Conservation (phyloP, 139 green algal species). For the Tetradesmus lagerheimii region DNA sequence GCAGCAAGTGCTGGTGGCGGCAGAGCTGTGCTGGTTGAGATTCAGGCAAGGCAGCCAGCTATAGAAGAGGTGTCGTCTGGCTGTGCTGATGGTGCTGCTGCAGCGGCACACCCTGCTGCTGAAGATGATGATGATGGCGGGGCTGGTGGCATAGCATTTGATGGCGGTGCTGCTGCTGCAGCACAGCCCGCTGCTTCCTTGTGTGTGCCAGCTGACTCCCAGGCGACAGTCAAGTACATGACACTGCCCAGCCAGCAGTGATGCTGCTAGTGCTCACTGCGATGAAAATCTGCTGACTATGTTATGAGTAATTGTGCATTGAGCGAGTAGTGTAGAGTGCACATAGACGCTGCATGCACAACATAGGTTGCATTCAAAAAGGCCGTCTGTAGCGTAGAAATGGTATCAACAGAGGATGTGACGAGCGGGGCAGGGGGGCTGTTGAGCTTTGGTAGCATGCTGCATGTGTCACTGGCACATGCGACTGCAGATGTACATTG, state of each 20-base stretch:
- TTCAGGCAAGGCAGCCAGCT: not conserved
- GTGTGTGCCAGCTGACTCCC: constrained; percentile 13
- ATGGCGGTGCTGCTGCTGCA: not conserved
- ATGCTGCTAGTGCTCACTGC: not conserved
- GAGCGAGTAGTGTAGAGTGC: not conserved
- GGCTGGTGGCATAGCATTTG: too few species aligned
- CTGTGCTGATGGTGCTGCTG: not conserved
- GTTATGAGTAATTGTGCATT: not conserved
- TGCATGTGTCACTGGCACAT: too few species aligned
- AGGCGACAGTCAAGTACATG: constrained; percentile 49
- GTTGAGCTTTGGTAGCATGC: too few species aligned
- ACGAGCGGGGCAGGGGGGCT: too few species aligned
- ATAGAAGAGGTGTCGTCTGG: not conserved
- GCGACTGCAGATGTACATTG: too few species aligned
- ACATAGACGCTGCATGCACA: too few species aligned
- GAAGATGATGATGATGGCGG: too few species aligned
- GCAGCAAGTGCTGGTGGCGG: not conserved
- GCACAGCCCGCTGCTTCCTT: not conserved
- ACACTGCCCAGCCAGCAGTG: constrained; percentile 22
- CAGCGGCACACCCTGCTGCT: not conserved
- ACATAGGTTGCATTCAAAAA: too few species aligned
- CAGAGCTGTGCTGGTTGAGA: not conserved
- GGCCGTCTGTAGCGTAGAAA: too few species aligned
- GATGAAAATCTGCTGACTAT: too few species aligned
- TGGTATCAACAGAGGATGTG: too few species aligned